Evolutionary conservation across 164 flowering plant species (phyloP), one percentile per base, ranked within the genome.

Genomic region (Vitis rotundifolia): DNA sequence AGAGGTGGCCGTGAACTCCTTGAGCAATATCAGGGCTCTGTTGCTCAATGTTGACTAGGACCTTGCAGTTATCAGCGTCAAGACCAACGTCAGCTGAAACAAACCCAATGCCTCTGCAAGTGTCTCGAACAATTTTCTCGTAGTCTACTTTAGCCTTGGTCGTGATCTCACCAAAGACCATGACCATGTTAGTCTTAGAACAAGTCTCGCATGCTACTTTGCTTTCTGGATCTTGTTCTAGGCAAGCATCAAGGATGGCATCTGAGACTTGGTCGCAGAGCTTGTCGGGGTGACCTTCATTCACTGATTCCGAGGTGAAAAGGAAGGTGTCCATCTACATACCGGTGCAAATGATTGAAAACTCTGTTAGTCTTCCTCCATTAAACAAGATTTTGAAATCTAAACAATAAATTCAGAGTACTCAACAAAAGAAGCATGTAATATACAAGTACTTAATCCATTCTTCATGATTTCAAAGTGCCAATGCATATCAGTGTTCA

Each of bases 141-240:
- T 84, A 84, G 74, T 86, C 57, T 1, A 86, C 81, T 6, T 62
- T 81, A 2, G 87, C 89, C 77, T 79, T 78, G 64, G 89, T 85
- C 13, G 89, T 85, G 77, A 85, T 83, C 75, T 85, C 86, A n/a
- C 88, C 88, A 57, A 83, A 81, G 53, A 82, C 86, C 88, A 85
- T 85, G 64, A 84, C 84, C 86, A 84, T 84, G 76, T 84, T 82
- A 22, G 88, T 83, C 71, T 85, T 85, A 29, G 85, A 78, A 59
- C 86, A 81, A n/a, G 86, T 83, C 77, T 85, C 89, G 16, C 89
- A 85, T 12, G 89, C 89, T 58, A 85, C 89, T 63, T 83, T 85
- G 84, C 89, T 85, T 29, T 85, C 86, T 14, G 85, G 84, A 37
- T 85, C 89, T 72, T 85, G 89, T 51, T 81, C 82, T 10, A 85